Evolutionary conservation across 1,284 basidiomycete species (phyloP), one percentile per base, ranked within the genome.

Genomic region (Irpex rosettiformis): DNA sequence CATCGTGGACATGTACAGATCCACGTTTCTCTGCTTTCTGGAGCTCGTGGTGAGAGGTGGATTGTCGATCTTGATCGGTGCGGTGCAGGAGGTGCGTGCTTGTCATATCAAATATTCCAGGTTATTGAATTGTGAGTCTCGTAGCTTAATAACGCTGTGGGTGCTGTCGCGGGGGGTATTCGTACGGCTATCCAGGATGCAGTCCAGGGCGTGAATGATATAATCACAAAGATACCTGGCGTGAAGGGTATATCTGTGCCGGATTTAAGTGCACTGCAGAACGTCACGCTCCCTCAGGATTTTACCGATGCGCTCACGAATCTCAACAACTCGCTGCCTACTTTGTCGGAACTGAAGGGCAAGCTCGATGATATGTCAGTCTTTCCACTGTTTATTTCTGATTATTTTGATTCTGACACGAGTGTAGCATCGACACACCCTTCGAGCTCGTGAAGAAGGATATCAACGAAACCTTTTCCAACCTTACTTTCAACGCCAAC

Each of bases 1-100:
- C 73, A 83, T 97, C 60, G 85, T 98, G 66, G 90, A 95, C 73
- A 85, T 89, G 56, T 99, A 98, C 71, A 87, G 94, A 40, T 94
- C 92, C 3, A 88, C 95, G 1, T 87, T 97, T 65, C 79, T 98
- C 54, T 98, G 96, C 74, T 94, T 96, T 63, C 77, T 98, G 63
- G 93, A 98, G 75, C 80, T 98, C 51, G 85, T 93, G 11, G 88
- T 99, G 2, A 83, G 88, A 22, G 94, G 94, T 13, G 86, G 84
- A 1, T 77, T 99, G 37, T 81, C 86, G 25, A 75, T 98, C 54
- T 74, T 98, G 18, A 93, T 97, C 56, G 79, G 77, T 51, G 93
- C 92, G 4, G 90, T 94, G 1, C 76, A 91, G 61, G 88, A 88
- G 73, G 93, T 94, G 65, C 63, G 83, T 77, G n/a, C 27, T 37